Base-by-base conservation (phyloP, 176 grass and related monocot species). In the Echinochloa phyllopogon region DNA sequence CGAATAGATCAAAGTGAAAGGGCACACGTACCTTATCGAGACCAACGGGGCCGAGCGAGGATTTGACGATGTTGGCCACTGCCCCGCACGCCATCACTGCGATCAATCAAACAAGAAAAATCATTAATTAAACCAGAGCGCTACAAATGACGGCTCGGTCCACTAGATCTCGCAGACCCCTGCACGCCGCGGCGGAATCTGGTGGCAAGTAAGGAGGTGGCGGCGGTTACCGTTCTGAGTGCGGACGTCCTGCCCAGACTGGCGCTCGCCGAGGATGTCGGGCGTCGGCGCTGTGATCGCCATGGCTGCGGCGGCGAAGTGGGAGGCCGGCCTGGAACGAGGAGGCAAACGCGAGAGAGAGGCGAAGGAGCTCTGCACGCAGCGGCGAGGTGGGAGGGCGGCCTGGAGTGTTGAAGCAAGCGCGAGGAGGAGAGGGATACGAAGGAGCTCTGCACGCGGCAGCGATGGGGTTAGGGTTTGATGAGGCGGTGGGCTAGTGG, bases 171-270 rank as follows among this genome's bases (percentile, higher is more conserved):
- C 43, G 74, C 20, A 10, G 9, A 51, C 47, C 81, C 29, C 15
- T 6, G 41, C 74, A 29, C 24, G 40, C 56, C 61, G 20, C 16
- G 13, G 75, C 15, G 43, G 52, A 77, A 81, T 84, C 68, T 85
- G 50, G 82, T 8, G 76, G 10, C 1, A 41, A 69, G 57, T 24
- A 18, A 4, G 11, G 12, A 33, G 41, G 13, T 6, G 18, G 48
- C 25, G 44, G 33, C 6, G 68, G 33, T 83, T 77, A 99, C 96
- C 96, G 67, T 99, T 96, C 81, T 96, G 90, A 4, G 94, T 92
- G 87, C 94, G 94, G 16, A 96, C 96, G 82, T 95, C 96, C 86
- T 99, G 93, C 40, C 93, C 94, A 24, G 91, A 94, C 78, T 99
- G 96, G 70, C 96, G 94, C 58, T 99, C 96, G 38, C 96, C 96